Conservation (phyloP, 2,329 filamentous ascomycete genomes). For the Penicillium nordicum region DNA sequence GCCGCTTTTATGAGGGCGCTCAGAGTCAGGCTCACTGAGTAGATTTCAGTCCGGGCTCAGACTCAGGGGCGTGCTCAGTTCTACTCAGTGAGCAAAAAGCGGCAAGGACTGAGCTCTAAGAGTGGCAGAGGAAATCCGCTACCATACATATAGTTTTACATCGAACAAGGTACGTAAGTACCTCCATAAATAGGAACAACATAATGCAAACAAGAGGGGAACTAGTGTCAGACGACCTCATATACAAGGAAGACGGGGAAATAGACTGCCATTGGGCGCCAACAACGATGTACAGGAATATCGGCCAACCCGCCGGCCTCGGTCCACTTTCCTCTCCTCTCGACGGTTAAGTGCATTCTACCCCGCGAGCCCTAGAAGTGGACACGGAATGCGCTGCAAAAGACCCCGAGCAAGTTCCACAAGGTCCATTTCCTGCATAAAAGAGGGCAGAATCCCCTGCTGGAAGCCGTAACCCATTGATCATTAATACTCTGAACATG, state of each 20-base stretch:
- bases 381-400: conserved; percentile 14
- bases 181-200: not conserved
- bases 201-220: not conserved
- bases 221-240: not conserved
- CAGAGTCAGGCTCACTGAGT: too few relatives aligned
- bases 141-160: not conserved
- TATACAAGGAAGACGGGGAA: not conserved
- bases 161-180: not conserved
- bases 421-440: conserved; percentile 12
- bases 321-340: conserved; percentile 4
- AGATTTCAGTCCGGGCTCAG: too few relatives aligned
- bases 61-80: too few relatives aligned
- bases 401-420: conserved; percentile 14
- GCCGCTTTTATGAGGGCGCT: too few relatives aligned
- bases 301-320: conserved; percentile 15
- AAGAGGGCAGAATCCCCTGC: conserved; percentile 4
- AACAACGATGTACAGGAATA: not conserved
- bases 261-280: not conserved
- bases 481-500: conserved; percentile 24
- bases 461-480: not conserved
- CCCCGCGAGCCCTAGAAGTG: conserved; percentile 9
- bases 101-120: too few relatives aligned
- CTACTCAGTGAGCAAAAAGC: too few relatives aligned
- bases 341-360: conserved; percentile 10
- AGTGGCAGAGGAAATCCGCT: too few relatives aligned